Evolutionary conservation across 2,329 filamentous ascomycete genomes (phyloP), one percentile per base, ranked within the genome.

Genomic region (Cladosporium phlei): DNA sequence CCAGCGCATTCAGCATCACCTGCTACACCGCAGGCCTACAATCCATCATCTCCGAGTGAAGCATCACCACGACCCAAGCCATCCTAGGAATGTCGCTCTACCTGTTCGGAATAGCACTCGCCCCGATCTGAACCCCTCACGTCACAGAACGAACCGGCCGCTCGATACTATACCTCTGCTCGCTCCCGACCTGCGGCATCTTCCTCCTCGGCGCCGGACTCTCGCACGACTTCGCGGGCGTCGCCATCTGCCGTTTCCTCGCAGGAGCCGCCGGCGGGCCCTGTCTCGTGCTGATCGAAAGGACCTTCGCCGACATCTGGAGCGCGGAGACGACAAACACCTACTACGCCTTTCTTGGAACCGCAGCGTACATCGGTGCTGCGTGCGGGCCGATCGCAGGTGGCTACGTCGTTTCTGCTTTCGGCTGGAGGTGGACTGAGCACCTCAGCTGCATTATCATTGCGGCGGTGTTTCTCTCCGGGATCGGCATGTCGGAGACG

Each of bases 231-330:
- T 75, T 82, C n/a, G 72, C 64, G 0, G 70, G 67, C 0, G 55
- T 84, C 2, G 69, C 73, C 42, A 62, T 80, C 12, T 65, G 79
- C 17, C 69, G 81, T 2, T 81, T 90, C 68, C 85, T 88, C 55
- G 86, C 86, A 37, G 84, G 86, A 0, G 62, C 83, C 64, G 84
- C 84, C 52, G 85, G 84, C 27, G 83, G 30, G 77, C 86, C 53
- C 73, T 86, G 59, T 37, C 45, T 56, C 2, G 65, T 51, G 5
- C 28, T 67, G 5, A 63, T 70, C 1, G 67, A 65, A 5, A 68
- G 67, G 0, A 68, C 61, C 3, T 61, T 57, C 33, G 63, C 63
- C 5, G 68, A 70, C 21, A 52, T 52, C 38, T 42, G 38, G 38
- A 48, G 44, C 25, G 58, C 62, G 10, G 49, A 60, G 21, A 55